Base-by-base conservation (phyloP, 768 basidiomycete species). In the Daedaleopsis nitida region DNA sequence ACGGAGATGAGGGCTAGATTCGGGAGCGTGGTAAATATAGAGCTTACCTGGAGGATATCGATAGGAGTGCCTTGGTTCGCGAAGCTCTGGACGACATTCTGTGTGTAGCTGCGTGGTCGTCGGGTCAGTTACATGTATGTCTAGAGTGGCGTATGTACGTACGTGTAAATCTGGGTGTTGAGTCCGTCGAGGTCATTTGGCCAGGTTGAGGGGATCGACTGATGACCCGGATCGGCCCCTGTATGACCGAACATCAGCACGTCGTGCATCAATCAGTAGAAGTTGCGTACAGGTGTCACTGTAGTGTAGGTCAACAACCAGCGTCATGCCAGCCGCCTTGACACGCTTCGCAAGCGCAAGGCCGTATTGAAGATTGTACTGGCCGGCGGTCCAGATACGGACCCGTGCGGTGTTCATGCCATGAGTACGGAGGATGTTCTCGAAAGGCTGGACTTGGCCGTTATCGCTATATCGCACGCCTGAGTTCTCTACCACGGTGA, bases 191-290 rank as follows among this genome's bases (percentile, higher is more conserved):
- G 72, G 58, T 65, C 68, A 1, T 73, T 85, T 0, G 81, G 82
- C 85, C 86, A 87, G 1, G 76, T 74, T 3, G 81, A 75, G 0
- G 86, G 86, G 57, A 85, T 86, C 5, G 78, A 74, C 66, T 88
- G 86, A 38, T 86, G 75, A 16, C 83, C 84, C 1, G 86, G 85
- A 70, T 87, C 85, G 1, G 86, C 86, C 86, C 86, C 84, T 86
- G 52, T 21, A 38, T 50, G 17, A 23, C 12, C 5, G 14, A 17
- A 38, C 27, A 19, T 16, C 21, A 21, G 61, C 4, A 4, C 7
- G 5, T 13, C 32, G 13, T n/a, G 38, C 10, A 39, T 19, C 5
- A 24, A 37, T 14, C 49, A 53, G 45, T 47, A 52, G 32, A 14
- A 24, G 5, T 14, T 12, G 74, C 79, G 32, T 61, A 84, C 84